A percentile compares a stretch with the other conserved stretches of the same genome.
phyloP scores from a whole-genome alignment of 2,329 filamentous ascomycete species.

The Calonectria crousiana region DNA sequence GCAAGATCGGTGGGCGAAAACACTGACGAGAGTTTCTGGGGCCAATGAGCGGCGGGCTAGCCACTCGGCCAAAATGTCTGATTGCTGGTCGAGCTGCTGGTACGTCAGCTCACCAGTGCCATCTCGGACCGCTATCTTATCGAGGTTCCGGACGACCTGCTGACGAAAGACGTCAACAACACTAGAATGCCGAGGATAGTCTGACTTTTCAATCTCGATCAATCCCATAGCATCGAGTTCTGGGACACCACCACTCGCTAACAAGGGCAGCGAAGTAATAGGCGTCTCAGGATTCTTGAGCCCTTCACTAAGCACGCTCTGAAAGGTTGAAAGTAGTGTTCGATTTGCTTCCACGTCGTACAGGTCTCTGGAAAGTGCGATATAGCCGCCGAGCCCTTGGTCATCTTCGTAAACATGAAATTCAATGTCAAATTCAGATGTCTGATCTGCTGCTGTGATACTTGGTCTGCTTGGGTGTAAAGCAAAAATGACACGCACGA shows the following conservation, averaged over 20 bases:
- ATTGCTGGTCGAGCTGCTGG: background rate
- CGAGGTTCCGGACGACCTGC: background rate
- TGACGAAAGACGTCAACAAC: background rate
- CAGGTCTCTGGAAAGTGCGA: slow-evolving; percentile 33
- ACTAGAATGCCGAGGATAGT: background rate
- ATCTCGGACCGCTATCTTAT: background rate
- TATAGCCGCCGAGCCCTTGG: background rate
- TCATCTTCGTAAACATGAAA: slow-evolving; percentile 37
- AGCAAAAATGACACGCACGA: slow-evolving; percentile 35
- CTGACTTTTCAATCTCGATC: background rate
- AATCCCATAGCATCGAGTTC: background rate
- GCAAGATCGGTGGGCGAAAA: background rate
- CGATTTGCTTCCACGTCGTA: slow-evolving; percentile 31
- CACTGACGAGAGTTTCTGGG: background rate
- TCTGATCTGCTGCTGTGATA: background rate
- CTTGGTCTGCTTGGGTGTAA: slow-evolving; percentile 17
- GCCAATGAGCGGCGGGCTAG: background rate
- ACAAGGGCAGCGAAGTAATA: background rate
- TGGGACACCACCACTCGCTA: background rate
- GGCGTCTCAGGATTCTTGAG: slow-evolving; percentile 24
- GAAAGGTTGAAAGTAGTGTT: slow-evolving; percentile 33
- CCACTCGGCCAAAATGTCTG: background rate
- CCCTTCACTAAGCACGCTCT: slow-evolving; percentile 23
- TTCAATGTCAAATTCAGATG: slow-evolving; percentile 38
- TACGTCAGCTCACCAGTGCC: background rate